Percentiles rank a stretch among this genome's conserved stretches.
Evolutionary conservation across 495 filamentous ascomycete genomes (phyloP).

Genomic region (Aspergillus haitiensis): DNA sequence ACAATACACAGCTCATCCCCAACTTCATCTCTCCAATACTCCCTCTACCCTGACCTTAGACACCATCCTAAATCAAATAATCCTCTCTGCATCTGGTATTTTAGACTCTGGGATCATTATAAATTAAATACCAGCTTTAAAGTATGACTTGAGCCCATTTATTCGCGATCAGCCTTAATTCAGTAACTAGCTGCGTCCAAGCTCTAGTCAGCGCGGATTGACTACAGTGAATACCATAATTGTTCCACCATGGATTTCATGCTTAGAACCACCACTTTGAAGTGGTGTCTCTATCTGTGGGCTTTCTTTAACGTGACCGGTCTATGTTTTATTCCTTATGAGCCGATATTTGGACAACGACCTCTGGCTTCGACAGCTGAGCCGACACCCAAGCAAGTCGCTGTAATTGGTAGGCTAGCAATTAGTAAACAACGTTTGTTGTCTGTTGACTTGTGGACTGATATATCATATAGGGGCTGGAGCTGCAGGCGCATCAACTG

Average conservation of each 20-base stretch:
- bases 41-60: background rate
- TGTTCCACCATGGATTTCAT: conserved; percentile 12
- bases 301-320: conserved; percentile 13
- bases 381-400: conserved; percentile 39
- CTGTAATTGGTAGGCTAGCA: conserved; percentile 45
- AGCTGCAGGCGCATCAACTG: conserved; percentile 81
- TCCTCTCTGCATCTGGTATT: no score
- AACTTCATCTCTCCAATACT: conserved; percentile 5
- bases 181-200: background rate
- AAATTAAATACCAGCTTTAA: background rate
- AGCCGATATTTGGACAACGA: conserved; percentile 31
- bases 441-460: conserved; percentile 7
- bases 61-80: background rate
- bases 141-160: background rate
- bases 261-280: background rate
- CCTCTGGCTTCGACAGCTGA: conserved; percentile 25
- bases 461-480: conserved; percentile 68
- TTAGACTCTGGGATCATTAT: background rate
- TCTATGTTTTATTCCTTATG: conserved; percentile 22
- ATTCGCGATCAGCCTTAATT: background rate
- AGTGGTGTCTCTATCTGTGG: conserved; percentile 12
- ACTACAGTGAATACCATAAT: background rate
- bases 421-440: no score
- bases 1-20: conserved; percentile 1
- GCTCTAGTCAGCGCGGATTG: background rate